phyloP scores from a whole-genome alignment of 805 yeast genomes.

The Huiozyma sinensis region DNA sequence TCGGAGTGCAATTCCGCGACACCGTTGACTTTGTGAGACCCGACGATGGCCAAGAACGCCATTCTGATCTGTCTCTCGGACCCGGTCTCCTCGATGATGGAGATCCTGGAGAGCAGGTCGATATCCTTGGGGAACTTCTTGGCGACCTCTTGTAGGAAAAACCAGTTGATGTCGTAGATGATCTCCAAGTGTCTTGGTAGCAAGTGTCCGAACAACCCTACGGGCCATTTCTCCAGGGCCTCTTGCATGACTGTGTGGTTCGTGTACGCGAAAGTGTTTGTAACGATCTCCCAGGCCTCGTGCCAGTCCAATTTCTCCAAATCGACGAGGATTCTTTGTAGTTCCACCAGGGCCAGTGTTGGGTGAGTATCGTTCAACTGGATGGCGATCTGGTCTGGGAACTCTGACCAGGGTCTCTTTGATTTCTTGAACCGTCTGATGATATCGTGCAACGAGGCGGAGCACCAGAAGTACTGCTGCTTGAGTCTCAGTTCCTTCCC shows the following conservation, averaged over 20 bases:
- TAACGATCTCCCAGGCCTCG: constrained; percentile 77
- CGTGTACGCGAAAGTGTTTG: constrained; percentile 77
- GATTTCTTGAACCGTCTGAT: constrained; percentile 80
- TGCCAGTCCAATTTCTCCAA: constrained; percentile 74
- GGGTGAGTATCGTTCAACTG: constrained; percentile 95
- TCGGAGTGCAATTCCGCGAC: constrained; percentile 94
- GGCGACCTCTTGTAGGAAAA: constrained; percentile 68
- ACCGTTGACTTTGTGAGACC: constrained; percentile 89
- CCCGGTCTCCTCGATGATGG: constrained; percentile 65
- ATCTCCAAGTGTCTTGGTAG: constrained; percentile 89
- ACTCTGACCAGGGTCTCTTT: constrained; percentile 66
- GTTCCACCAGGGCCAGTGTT: constrained; percentile 79
- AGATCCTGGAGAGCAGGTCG: constrained; percentile 53
- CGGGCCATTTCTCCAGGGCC: constrained; percentile 94
- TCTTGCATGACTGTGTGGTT: constrained; percentile 93
- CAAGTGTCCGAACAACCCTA: constrained; percentile 62
- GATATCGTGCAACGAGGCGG: constrained; percentile 86
- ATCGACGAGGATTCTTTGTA: constrained; percentile 78
- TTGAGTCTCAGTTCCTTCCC: constrained; percentile 89
- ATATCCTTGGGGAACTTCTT: constrained; percentile 65
- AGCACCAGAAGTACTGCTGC: constrained; percentile 95
- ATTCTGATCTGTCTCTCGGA: constrained; percentile 75
- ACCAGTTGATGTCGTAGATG: constrained; percentile 73
- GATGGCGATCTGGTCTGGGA: constrained; percentile 79
- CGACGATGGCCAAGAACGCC: constrained; percentile 87